A percentile compares a stretch with the other conserved stretches of the same genome.
These are phyloP conservation scores for Xerocomellus amylosporus DNA, from an alignment of 768 basidiomycete species.

Conservation along the genomic window DNA sequence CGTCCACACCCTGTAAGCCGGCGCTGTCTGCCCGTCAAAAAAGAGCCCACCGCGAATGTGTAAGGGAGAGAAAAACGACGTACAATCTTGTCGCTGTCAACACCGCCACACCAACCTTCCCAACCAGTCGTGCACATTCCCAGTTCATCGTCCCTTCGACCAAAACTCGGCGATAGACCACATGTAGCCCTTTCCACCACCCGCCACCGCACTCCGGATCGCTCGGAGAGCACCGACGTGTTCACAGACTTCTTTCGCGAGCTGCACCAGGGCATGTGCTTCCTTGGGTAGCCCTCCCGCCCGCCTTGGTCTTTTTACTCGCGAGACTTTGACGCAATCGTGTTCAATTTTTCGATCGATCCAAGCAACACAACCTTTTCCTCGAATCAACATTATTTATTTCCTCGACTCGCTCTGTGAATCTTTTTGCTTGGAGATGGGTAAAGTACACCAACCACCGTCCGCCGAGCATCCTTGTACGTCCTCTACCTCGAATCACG, in stretches of 20 bases:
- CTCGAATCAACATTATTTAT: slow-evolving; percentile 94
- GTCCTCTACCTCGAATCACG: background rate
- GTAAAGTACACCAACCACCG: slow-evolving; percentile 50
- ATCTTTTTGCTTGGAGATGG: slow-evolving; percentile 61
- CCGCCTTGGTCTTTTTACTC: too few relatives aligned
- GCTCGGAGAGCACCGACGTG: too few relatives aligned
- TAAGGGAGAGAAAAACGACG: background rate
- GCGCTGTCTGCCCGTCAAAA: slow-evolving; percentile 28
- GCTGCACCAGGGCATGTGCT: too few relatives aligned
- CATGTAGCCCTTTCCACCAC: too few relatives aligned
- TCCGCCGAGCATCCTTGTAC: slow-evolving; percentile 22
- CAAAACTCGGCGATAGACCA: too few relatives aligned
- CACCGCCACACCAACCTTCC: slow-evolving; percentile 69
- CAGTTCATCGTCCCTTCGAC: too few relatives aligned
- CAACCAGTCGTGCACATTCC: too few relatives aligned
- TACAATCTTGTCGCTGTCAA: slow-evolving; percentile 49
- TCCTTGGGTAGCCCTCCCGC: too few relatives aligned
- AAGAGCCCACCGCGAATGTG: background rate
- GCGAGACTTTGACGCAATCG: slow-evolving; percentile 11
- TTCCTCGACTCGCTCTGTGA: slow-evolving; percentile 88
- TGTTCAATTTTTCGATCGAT: too few relatives aligned
- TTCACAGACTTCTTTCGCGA: too few relatives aligned
- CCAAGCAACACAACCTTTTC: too few relatives aligned
- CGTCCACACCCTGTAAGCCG: slow-evolving; percentile 65
- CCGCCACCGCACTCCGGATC: too few relatives aligned